Percentiles rank a stretch among this genome's conserved stretches.
These are phyloP conservation scores for Penicillium waksmanii DNA, from an alignment of 495 filamentous ascomycete species.

Conservation along the genomic window DNA sequence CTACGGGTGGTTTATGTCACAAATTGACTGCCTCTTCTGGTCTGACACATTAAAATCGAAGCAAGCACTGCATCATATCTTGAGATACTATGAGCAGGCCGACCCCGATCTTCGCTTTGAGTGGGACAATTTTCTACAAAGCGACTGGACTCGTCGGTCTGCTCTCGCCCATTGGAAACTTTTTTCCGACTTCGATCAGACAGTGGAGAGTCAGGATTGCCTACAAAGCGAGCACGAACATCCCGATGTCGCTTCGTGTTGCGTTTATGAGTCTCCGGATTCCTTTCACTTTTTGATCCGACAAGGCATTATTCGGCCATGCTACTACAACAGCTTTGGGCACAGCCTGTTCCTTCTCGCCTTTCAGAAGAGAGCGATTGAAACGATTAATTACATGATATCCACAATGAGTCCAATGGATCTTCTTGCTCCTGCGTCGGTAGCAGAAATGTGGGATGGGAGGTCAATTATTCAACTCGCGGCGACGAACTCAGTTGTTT, in stretches of 20 bases:
- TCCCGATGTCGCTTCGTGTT: neutral
- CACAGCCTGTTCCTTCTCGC: neutral
- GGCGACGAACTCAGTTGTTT: neutral
- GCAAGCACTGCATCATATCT: neutral
- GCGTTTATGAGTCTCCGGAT: neutral
- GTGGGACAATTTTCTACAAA: neutral
- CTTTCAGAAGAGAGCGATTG: neutral
- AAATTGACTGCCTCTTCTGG: neutral
- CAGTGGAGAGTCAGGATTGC: neutral
- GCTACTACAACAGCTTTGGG: neutral
- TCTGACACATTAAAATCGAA: neutral
- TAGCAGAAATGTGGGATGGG: neutral
- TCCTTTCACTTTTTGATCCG: neutral
- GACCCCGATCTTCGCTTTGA: neutral
- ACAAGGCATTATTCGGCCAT: neutral
- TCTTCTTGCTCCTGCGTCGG: neutral
- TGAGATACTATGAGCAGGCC: neutral
- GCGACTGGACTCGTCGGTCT: neutral
- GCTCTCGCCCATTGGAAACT: neutral
- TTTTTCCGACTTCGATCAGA: neutral
- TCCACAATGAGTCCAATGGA: neutral
- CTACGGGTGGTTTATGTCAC: neutral
- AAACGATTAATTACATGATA: neutral
- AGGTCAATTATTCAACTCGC: neutral
- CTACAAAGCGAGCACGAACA: neutral